A percentile compares a stretch with the other conserved stretches of the same genome.
These are phyloP conservation scores for Zalaria obscura DNA, from an alignment of 2,329 filamentous ascomycete species.

Conservation along the genomic window DNA sequence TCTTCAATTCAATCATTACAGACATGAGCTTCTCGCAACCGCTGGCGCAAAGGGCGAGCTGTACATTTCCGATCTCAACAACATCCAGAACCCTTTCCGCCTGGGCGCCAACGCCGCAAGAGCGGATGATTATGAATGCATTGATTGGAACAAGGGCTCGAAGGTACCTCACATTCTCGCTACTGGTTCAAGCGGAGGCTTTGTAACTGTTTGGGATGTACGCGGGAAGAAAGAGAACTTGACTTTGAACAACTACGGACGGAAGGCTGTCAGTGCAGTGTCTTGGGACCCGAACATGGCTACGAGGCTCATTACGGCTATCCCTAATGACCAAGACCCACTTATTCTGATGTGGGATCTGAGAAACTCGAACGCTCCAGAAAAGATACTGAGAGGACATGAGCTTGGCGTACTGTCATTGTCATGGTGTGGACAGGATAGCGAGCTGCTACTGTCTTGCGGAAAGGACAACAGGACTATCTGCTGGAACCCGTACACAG, in stretches of 20 bases:
- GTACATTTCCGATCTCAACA: slow-evolving; percentile 88
- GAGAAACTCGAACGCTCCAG: slow-evolving; percentile 88
- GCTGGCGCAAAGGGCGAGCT: slow-evolving; percentile 92
- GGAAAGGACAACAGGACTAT: slow-evolving; percentile 95
- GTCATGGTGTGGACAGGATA: slow-evolving; percentile 89
- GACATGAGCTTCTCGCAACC: slow-evolving; percentile 80
- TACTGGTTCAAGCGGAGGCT: slow-evolving; percentile 82
- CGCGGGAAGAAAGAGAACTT: slow-evolving; percentile 96
- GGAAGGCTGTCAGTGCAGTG: slow-evolving; percentile 88
- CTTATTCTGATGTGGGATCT: slow-evolving; percentile 89
- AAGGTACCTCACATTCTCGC: slow-evolving; percentile 94
- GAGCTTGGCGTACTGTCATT: slow-evolving; percentile 86
- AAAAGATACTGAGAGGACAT: slow-evolving; percentile 77
- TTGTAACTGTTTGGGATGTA: slow-evolving; percentile 96
- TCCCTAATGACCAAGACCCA: slow-evolving; percentile 75
- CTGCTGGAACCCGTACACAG: slow-evolving; percentile 91
- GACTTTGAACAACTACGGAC: slow-evolving; percentile 76
- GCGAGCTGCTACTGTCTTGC: slow-evolving; percentile 75
- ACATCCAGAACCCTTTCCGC: slow-evolving; percentile 74
- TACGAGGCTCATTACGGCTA: slow-evolving; percentile 86
- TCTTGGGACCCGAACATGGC: slow-evolving; percentile 92
- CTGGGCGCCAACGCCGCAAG: slow-evolving; percentile 78
- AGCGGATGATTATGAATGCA: slow-evolving; percentile 86
- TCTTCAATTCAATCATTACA: slow-evolving; percentile 89
- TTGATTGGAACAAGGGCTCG: slow-evolving; percentile 79